Evolutionary conservation across 805 yeast genomes (phyloP), one percentile per base, ranked within the genome.

Genomic region (Yarrowia deformans): DNA sequence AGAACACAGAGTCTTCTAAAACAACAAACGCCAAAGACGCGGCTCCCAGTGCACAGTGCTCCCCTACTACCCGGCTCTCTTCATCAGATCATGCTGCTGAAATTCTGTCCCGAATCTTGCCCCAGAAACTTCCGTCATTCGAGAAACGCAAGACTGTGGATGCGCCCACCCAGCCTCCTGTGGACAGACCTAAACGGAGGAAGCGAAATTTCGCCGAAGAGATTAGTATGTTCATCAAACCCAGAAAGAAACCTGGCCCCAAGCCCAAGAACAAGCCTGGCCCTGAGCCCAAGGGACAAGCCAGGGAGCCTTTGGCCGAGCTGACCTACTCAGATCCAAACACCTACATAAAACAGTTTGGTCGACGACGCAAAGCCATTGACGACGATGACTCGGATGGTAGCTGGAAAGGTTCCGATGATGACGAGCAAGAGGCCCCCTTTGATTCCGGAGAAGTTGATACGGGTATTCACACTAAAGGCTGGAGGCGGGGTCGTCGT

Each of bases 311-410:
- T 7, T 16, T 48, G 18, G 34, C 23, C 9, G 34, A 23, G 9
- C 3, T 19, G 32, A 13, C 32, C 10, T 23, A 23, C 12, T 35
- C 13, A 3, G 18, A 48, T 1, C 35, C 52, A 6, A 29, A 46
- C 34, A 23, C 16, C 34, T 46, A 46, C n/a, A 7, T 4, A 9
- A 46, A 46, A 46, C 32, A 46, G 10, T 46, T 46, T 19, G 50
- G 50, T 1, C 12, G 9, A 12, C 32, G 50, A 13, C 50, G 50
- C 34, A 46, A 46, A 23, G 14, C 32, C 8, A 18, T 23, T 13
- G 50, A 46, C 23, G 50, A 46, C 23, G 50, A 46, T 8, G 50
- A 46, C n/a, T 48, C 52, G 16, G 52, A 48, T 8, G 34, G 8
- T 8, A 48, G 52, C 7, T 48, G 52, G 52, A 29, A 13, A 13